These are phyloP conservation scores for Byssothecium circinans DNA, from an alignment of 2,329 filamentous ascomycete genomes.

Conservation along the genomic window DNA sequence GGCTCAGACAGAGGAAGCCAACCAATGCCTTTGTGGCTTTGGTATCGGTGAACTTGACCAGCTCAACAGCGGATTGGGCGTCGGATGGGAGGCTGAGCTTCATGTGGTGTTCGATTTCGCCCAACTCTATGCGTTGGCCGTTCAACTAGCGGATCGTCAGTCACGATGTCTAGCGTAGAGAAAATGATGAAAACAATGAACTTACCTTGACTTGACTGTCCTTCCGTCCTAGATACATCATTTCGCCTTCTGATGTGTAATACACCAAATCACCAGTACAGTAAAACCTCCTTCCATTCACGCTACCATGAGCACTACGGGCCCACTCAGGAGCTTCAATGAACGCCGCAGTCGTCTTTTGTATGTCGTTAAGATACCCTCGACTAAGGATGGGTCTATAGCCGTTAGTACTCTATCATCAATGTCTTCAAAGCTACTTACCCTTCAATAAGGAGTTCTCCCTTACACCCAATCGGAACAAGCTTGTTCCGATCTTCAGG, in stretches of 20 bases:
- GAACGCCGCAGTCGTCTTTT: slow-evolving; percentile 35
- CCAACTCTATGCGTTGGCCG: slow-evolving; percentile 50
- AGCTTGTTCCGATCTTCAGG: slow-evolving; percentile 34
- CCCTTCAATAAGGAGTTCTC: slow-evolving; percentile 40
- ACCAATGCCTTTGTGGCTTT: slow-evolving; percentile 31
- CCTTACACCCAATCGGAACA: slow-evolving; percentile 37
- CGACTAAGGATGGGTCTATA: slow-evolving; percentile 31
- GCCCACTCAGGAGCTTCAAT: slow-evolving; percentile 35
- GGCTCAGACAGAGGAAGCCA: slow-evolving; percentile 30
- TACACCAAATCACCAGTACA: slow-evolving; percentile 39
- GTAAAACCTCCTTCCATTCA: slow-evolving; percentile 28
- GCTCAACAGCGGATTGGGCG: slow-evolving; percentile 49
- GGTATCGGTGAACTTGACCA: slow-evolving; percentile 35
- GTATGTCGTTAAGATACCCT: slow-evolving; percentile 37
- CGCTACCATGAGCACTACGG: slow-evolving; percentile 9
- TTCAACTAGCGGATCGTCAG: slow-evolving; percentile 42
- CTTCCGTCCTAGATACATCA: slow-evolving; percentile 41
- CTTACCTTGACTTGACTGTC: slow-evolving; percentile 41
- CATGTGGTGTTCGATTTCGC: slow-evolving; percentile 50
- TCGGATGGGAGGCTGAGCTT: slow-evolving; percentile 38
- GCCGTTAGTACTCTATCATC: not conserved
- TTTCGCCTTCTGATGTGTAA: slow-evolving; percentile 36
- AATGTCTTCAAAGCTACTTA: not conserved
- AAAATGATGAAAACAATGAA: not conserved
- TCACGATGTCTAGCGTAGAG: slow-evolving; percentile 20